A percentile compares a stretch with the other conserved stretches of the same genome.
These are phyloP conservation scores for Trichoderma sp. DNA, from an alignment of 2,329 filamentous ascomycete species.

Conservation along the genomic window DNA sequence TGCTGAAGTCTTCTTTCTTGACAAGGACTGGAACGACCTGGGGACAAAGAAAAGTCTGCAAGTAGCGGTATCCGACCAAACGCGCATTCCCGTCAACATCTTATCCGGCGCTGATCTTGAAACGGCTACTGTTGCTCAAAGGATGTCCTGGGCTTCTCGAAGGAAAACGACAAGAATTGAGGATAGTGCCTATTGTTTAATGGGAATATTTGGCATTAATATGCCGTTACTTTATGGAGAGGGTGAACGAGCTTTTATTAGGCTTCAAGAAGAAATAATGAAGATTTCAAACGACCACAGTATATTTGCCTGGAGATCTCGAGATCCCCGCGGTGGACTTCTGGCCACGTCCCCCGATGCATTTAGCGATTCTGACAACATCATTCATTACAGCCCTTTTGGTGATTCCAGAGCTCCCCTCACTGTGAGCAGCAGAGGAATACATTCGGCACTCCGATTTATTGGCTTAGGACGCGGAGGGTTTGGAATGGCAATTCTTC, in stretches of 20 bases:
- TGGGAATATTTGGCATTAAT: conserved; percentile 32
- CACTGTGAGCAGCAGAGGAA: neutral
- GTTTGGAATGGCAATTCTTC: neutral
- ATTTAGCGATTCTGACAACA: neutral
- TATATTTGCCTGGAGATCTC: neutral
- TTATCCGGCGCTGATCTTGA: conserved; percentile 4
- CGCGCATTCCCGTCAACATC: neutral
- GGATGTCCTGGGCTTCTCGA: conserved; percentile 29
- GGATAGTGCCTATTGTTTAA: conserved; percentile 31
- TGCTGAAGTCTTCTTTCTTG: neutral
- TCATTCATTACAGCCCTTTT: neutral
- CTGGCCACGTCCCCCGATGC: neutral
- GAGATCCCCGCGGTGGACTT: neutral
- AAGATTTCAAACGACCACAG: neutral
- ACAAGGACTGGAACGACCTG: neutral
- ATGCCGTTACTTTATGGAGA: conserved; percentile 33
- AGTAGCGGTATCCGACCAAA: neutral
- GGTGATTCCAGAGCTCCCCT: neutral
- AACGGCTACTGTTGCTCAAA: conserved; percentile 18
- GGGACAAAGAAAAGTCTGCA: neutral
- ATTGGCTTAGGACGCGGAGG: neutral
- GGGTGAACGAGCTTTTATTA: conserved; percentile 25
- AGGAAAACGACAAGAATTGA: conserved; percentile 27
- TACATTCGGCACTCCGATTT: neutral
- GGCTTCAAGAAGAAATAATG: conserved; percentile 20